Evolutionary conservation across 345 rosid genomes (phyloP).

Genomic region (Triadica sebifera): DNA sequence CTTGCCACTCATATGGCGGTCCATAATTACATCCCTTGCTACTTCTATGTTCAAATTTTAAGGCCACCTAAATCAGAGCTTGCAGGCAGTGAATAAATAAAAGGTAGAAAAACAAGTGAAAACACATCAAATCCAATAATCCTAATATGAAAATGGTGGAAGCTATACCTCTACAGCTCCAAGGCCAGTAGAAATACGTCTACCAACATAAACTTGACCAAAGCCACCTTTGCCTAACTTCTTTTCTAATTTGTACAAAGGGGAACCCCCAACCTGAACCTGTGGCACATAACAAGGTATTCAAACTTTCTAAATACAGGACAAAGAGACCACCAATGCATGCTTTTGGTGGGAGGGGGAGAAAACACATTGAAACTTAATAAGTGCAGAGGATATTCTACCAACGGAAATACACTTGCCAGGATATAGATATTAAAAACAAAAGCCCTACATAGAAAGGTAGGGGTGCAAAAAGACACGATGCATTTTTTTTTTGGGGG

Average conservation of each 20-base stretch:
- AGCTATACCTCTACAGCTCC: slow-evolving; percentile 61
- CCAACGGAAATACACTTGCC: not conserved
- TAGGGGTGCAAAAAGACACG: not conserved
- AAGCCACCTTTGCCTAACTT: slow-evolving; percentile 98
- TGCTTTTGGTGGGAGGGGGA: not conserved
- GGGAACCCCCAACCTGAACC: slow-evolving; percentile 95
- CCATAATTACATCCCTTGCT: slow-evolving; percentile 97
- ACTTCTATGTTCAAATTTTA: slow-evolving; percentile 88
- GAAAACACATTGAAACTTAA: not conserved
- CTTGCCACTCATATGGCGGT: slow-evolving; percentile 98
- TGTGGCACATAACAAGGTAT: slow-evolving; percentile 24
- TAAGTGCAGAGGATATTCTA: slow-evolving; percentile 2
- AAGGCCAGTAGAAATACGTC: slow-evolving; percentile 61
- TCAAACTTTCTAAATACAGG: not conserved
- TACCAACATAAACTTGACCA: slow-evolving; percentile 97
- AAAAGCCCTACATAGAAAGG: not conserved
- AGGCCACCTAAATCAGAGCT: slow-evolving; percentile 65
- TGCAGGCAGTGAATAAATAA: not conserved
- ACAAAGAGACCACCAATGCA: not conserved
- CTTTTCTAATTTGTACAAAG: slow-evolving; percentile 73
- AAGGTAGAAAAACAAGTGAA: slow-evolving; percentile 1
- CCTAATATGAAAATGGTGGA: not conserved
- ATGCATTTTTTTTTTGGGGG: too few species aligned
- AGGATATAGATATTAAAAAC: not conserved
- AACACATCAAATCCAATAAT: not conserved